Conservation (phyloP, 2,329 filamentous ascomycete genomes). For the Ophiocordyceps camponoti-leonardi region DNA sequence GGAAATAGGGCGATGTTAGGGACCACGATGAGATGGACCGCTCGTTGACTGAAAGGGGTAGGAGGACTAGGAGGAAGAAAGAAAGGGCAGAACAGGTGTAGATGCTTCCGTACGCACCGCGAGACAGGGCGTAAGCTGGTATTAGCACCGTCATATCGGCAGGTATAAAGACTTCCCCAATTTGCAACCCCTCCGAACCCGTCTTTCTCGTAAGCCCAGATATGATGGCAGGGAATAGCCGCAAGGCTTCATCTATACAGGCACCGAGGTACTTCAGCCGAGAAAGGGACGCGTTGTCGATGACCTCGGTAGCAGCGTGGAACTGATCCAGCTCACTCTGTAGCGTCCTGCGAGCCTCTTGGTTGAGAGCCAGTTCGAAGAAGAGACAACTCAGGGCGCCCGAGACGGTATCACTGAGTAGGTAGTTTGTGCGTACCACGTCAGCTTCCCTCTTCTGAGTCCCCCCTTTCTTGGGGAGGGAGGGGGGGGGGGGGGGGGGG, state of each 20-base stretch:
- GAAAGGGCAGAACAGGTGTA: too few relatives aligned
- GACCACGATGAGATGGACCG: too few relatives aligned
- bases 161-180: conserved; percentile 16
- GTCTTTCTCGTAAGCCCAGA: conserved; percentile 17
- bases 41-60: neutral
- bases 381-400: conserved; percentile 15
- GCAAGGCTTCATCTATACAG: conserved; percentile 22
- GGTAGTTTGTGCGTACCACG: too few relatives aligned
- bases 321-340: conserved; percentile 17
- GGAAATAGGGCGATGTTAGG: too few relatives aligned
- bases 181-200: conserved; percentile 16
- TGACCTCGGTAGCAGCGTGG: neutral
- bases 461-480: too few relatives aligned
- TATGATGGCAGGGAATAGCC: conserved; percentile 2
- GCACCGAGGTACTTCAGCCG: conserved; percentile 15
- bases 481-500: too few relatives aligned
- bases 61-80: neutral
- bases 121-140: conserved; percentile 4
- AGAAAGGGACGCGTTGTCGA: conserved; percentile 3
- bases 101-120: neutral
- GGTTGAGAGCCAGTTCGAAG: conserved; percentile 15
- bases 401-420: conserved; percentile 17
- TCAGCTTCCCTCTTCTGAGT: neutral
- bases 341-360: conserved; percentile 10
- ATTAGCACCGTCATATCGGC: conserved; percentile 16